Percentiles rank a stretch among this genome's conserved stretches.
Conservation (phyloP, 176 grass and related monocot species). For the Oryza coarctata region DNA sequence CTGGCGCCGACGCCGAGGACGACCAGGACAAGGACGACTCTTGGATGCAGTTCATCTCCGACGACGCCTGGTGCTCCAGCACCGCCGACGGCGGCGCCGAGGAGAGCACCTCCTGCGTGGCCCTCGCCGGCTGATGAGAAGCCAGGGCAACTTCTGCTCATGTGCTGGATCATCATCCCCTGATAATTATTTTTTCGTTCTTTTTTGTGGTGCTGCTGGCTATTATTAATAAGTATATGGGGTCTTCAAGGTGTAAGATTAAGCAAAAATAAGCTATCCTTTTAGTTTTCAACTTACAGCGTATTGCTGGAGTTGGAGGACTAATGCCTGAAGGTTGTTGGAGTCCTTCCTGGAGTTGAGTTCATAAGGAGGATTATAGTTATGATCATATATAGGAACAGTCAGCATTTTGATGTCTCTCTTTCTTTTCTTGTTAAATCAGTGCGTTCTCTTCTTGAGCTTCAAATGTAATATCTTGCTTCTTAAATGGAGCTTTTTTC, state of each 20-base stretch:
- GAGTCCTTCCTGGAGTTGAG: slow-evolving; percentile 50
- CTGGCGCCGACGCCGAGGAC: slow-evolving; percentile 43
- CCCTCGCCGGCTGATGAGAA: slow-evolving; percentile 31
- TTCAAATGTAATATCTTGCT: slow-evolving; percentile 23
- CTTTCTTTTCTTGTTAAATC: background rate
- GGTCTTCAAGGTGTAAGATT: slow-evolving; percentile 31
- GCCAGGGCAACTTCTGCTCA: slow-evolving; percentile 32
- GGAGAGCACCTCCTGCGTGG: slow-evolving; percentile 53
- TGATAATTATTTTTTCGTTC: slow-evolving; percentile 34
- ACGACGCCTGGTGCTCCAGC: slow-evolving; percentile 79
- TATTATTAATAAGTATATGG: slow-evolving; percentile 39
- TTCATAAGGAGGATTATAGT: slow-evolving; percentile 46
- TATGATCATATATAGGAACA: slow-evolving; percentile 31
- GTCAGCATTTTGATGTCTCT: slow-evolving; percentile 12
- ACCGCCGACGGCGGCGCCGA: slow-evolving; percentile 40
- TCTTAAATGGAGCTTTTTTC: background rate
- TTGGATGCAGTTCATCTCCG: slow-evolving; percentile 93
- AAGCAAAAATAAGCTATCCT: slow-evolving; percentile 45
- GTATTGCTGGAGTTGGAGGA: slow-evolving; percentile 49
- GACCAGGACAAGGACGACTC: slow-evolving; percentile 68
- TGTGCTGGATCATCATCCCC: background rate
- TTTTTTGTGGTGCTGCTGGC: slow-evolving; percentile 32
- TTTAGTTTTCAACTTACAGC: slow-evolving; percentile 39
- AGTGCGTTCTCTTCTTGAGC: background rate
- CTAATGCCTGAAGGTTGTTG: slow-evolving; percentile 40